Base-by-base conservation (phyloP, 2,329 filamentous ascomycete genomes). In the Pseudocercospora pini-densiflorae region DNA sequence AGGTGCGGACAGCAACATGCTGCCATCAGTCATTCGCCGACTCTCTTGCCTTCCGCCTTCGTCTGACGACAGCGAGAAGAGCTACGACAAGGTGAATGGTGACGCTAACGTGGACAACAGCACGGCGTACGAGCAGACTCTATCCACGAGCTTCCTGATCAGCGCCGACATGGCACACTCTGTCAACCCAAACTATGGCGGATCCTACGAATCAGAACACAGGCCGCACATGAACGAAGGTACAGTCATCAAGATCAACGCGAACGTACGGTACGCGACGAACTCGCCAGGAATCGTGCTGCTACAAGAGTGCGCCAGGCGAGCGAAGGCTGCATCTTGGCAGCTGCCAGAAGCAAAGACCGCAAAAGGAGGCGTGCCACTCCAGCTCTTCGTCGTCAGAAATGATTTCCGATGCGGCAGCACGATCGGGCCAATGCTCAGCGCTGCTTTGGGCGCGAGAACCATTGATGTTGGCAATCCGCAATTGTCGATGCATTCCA, bases 131-230 rank as follows among this genome's bases (percentile, higher is more conserved):
- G 95, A 99, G 81, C 94, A 98, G 83, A 95, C 92, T 1, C 86
- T 97, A 61, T 88, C 93, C 5, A 91, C 91, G 29, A 97, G 93
- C 1, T 97, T 99, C 86, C 88, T 99, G 66, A 86, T 99, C 69
- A 97, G 93, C 5, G 95, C 95, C 61, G 95, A 99, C 78, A 98
- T 99, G 95, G 94, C 95, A 1, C 95, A 99, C 82, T 91, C 91
- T 5, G 90, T 99, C 14, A 93, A 99, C 80, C 95, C 95, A 64
- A 99, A 99, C 83, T 99, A 97, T 79, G 86, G 89, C 4, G 88
- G 83, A 73, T 98, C 98, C 81, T 97, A 98, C 81, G 95, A 99
- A 82, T 81, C 88, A 40, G 91, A 92, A 73, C 95, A 99, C 81
- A 88, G 92, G 71, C 95, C 95, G 5, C 90, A 94, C 80, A 96